phyloP scores from a whole-genome alignment of 2,329 filamentous ascomycete genomes.

The Tolypocladium ovalisporum region DNA sequence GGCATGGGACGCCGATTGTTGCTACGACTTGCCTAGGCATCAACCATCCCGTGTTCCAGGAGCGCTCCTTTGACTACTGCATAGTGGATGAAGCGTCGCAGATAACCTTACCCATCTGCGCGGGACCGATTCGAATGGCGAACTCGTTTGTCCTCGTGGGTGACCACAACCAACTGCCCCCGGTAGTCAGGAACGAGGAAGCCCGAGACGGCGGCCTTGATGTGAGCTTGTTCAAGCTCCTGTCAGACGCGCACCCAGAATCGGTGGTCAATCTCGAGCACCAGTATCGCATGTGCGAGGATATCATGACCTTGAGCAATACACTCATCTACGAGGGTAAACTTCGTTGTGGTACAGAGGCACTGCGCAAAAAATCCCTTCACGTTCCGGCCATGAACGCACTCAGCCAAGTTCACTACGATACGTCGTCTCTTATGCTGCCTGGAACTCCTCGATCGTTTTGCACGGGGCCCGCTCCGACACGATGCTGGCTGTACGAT shows the following conservation, averaged over 20 bases:
- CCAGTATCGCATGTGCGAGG: slow-evolving; percentile 97
- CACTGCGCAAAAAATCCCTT: slow-evolving; percentile 60
- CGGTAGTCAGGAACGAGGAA: slow-evolving; percentile 84
- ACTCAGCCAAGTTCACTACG: slow-evolving; percentile 49
- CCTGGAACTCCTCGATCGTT: slow-evolving; percentile 33
- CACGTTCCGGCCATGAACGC: slow-evolving; percentile 54
- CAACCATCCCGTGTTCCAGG: slow-evolving; percentile 77
- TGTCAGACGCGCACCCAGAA: slow-evolving; percentile 78
- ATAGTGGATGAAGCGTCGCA: slow-evolving; percentile 98
- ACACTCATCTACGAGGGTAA: slow-evolving; percentile 85
- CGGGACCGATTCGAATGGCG: slow-evolving; percentile 89
- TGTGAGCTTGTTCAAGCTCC: slow-evolving; percentile 83
- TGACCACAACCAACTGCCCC: slow-evolving; percentile 92
- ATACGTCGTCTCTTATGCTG: slow-evolving; percentile 31
- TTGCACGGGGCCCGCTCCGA: slow-evolving; percentile 40
- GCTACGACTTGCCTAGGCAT: slow-evolving; percentile 92
- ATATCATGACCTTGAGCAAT: slow-evolving; percentile 92
- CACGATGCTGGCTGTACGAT: slow-evolving; percentile 65
- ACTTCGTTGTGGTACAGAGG: slow-evolving; percentile 76
- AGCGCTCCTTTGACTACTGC: slow-evolving; percentile 91
- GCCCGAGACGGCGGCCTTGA: slow-evolving; percentile 80
- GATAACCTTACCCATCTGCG: slow-evolving; percentile 88
- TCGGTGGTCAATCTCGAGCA: slow-evolving; percentile 89
- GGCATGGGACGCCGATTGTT: slow-evolving; percentile 79
- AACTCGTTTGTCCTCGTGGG: slow-evolving; percentile 89